Base-by-base conservation (phyloP, 23 red algal species). In the Chondrus crispus region DNA sequence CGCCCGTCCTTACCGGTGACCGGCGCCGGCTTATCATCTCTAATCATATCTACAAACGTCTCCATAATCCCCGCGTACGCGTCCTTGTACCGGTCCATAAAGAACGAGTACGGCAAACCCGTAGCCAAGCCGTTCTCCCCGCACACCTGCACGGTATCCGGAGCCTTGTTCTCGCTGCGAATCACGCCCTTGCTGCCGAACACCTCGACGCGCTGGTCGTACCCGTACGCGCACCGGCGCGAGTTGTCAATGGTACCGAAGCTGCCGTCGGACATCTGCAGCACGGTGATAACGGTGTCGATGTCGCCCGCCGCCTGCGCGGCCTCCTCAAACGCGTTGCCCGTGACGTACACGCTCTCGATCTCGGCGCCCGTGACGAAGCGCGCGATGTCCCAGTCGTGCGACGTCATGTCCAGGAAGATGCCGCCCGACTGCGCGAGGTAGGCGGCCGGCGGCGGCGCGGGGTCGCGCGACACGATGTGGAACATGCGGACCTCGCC, bases 151-250 rank as follows among this genome's bases (percentile, higher is more conserved):
- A 99, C 97, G 47, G 92, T 93, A 53, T 96, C 54, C 29, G 91
- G 91, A 16, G 90, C 69, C 85, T 86, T 96, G 91, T 99, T 99
- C 24, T 80, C 50, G 70, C 97, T 95, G 37, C 47, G 60, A 64
- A 99, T 64, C 19, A 40, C 75, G 33, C 97, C 97, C 41, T 95
- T 88, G 74, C 84, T 82, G 28, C 97, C 97, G 64, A 99, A 99
- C 51, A 99, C 97, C 82, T 99, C 97, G 64, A 99, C 95, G 33
- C 97, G 93, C 83, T 99, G 97, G 76, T 99, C 97, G 71, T 99
- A 99, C 69, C 97, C 97, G 70, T 94, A 96, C 48, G 91, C 87
- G 84, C 97, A 99, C 41, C 94, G 92, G 52, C 97, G 94, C 35
- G 88, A 89, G 82, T 99, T 99, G 73, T 99, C 94, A 75, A 99